A percentile compares a stretch with the other conserved stretches of the same genome.
Conservation (phyloP, 371 early-diverging fungal species). For the Mucor indicus region DNA sequence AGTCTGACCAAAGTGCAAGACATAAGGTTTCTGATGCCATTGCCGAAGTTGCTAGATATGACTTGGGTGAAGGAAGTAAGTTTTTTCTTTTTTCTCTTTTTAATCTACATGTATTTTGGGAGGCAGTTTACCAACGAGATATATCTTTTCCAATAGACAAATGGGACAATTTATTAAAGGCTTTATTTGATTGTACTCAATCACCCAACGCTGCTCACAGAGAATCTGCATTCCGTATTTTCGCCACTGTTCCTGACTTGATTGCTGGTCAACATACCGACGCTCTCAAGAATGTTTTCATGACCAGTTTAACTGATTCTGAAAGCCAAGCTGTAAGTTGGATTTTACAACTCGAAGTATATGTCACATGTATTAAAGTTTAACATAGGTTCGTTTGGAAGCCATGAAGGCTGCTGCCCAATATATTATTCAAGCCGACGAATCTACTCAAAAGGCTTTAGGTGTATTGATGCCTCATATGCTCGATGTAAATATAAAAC, state of each 20-base stretch:
- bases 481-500: slow-evolving; percentile 59
- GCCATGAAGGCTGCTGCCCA: slow-evolving; percentile 85
- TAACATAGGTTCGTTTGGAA: slow-evolving; percentile 72
- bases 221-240: slow-evolving; percentile 88
- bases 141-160: slow-evolving; percentile 28
- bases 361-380: too few species aligned
- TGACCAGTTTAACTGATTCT: slow-evolving; percentile 68
- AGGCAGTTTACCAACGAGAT: too few species aligned
- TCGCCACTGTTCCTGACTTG: slow-evolving; percentile 76
- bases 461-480: slow-evolving; percentile 77
- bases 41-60: slow-evolving; percentile 79
- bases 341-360: background rate
- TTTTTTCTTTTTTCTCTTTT: background rate
- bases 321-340: slow-evolving; percentile 41
- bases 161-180: slow-evolving; percentile 82
- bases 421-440: slow-evolving; percentile 72
- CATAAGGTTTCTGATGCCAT: slow-evolving; percentile 92
- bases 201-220: slow-evolving; percentile 73
- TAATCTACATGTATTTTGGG: too few species aligned
- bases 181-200: slow-evolving; percentile 77
- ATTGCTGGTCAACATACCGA: slow-evolving; percentile 70
- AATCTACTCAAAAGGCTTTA: slow-evolving; percentile 53
- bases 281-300: slow-evolving; percentile 69
- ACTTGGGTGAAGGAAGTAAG: slow-evolving; percentile 64
- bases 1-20: slow-evolving; percentile 69